Percentiles rank a stretch among this genome's conserved stretches.
Evolutionary conservation across 1,284 basidiomycete genomes (phyloP).

Genomic region (Malassezia sp.): DNA sequence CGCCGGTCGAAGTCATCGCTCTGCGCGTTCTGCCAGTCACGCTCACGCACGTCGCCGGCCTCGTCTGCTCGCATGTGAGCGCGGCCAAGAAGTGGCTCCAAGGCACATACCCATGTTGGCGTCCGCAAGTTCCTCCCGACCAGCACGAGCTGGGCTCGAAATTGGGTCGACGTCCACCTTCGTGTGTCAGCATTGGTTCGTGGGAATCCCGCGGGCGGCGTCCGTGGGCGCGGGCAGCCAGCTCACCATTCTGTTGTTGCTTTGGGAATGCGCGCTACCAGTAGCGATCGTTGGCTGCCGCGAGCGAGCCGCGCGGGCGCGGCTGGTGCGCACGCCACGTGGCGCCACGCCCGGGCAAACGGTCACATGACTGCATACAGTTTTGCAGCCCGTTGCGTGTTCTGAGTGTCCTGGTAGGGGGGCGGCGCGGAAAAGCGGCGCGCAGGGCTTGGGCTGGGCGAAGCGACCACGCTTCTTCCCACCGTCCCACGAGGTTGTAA

Average conservation of each 20-base stretch:
- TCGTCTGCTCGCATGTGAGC: neutral
- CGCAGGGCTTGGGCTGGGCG: neutral
- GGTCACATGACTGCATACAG: conserved; percentile 12
- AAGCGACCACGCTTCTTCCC: conserved; percentile 6
- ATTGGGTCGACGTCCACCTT: conserved; percentile 6
- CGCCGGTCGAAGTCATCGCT: conserved; percentile 17
- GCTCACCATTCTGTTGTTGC: conserved; percentile 4
- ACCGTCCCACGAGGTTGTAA: conserved; percentile 15
- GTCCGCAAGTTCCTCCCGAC: conserved; percentile 10
- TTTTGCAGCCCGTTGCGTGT: conserved; percentile 6
- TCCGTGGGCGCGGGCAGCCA: neutral
- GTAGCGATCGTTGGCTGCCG: neutral
- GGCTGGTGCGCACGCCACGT: conserved; percentile 2
- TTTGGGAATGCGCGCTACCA: neutral
- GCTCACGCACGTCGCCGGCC: conserved; percentile 1
- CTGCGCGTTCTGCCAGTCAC: conserved; percentile 11
- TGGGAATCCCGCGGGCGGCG: too few relatives aligned
- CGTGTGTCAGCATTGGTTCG: conserved; percentile 9
- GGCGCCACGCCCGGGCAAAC: neutral
- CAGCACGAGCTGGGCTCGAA: conserved; percentile 2
- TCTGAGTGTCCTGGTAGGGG: neutral
- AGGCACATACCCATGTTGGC: conserved; percentile 3
- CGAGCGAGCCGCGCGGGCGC: neutral
- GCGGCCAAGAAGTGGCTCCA: too few relatives aligned
- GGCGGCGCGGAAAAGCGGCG: neutral